Conservation (phyloP, 2,329 filamentous ascomycete species). For the Elsinoe batatas region DNA sequence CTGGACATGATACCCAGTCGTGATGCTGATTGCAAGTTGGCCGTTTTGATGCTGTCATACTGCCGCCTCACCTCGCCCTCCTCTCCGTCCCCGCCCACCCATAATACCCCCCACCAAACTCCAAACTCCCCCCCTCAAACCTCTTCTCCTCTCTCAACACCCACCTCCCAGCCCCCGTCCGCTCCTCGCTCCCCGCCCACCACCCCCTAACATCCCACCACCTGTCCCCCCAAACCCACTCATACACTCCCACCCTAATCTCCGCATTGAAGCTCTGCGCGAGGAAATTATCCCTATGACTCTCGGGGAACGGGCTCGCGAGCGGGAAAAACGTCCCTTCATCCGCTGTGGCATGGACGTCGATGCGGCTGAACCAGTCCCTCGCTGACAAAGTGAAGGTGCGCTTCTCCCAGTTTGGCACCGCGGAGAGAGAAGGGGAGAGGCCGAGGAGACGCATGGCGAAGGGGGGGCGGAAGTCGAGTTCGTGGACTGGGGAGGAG, state of each 20-base stretch:
- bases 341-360: constrained; percentile 32
- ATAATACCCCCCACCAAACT: constrained; percentile 42
- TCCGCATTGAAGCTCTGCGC: constrained; percentile 39
- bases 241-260: constrained; percentile 34
- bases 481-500: constrained; percentile 20
- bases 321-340: constrained; percentile 37
- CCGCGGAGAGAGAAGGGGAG: constrained; percentile 35
- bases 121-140: constrained; percentile 37
- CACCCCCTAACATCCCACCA: constrained; percentile 31
- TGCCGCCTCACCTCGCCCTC: not conserved
- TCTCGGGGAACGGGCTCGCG: constrained; percentile 37
- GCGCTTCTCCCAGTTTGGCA: constrained; percentile 32
- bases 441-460: constrained; percentile 30
- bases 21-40: no score
- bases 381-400: constrained; percentile 31
- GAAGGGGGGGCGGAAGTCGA: constrained; percentile 39
- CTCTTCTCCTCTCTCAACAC: constrained; percentile 29
- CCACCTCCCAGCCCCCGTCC: constrained; percentile 29
- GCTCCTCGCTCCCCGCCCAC: constrained; percentile 15
- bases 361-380: constrained; percentile 33
- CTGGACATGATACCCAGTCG: no score
- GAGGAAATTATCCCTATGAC: constrained; percentile 36
- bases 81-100: constrained; percentile 30
- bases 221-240: constrained; percentile 26
- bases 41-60: no score